phyloP scores from a whole-genome alignment of 345 rosid genomes.

The Aegle marmelos region DNA sequence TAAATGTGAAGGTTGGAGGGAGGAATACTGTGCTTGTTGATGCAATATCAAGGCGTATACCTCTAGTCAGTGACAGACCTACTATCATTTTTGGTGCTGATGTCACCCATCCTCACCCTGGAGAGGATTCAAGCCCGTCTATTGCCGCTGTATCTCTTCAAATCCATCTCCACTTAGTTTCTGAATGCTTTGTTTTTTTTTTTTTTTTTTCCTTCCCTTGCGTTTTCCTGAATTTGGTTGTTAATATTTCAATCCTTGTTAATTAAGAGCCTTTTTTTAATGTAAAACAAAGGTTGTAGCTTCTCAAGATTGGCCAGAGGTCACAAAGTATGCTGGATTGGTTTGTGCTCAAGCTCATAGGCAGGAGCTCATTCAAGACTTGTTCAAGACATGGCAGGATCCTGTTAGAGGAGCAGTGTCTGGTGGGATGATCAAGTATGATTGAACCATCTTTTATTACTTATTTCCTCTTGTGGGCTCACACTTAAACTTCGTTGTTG shows the following conservation, averaged over 20 bases:
- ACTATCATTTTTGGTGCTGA: constrained; percentile 99
- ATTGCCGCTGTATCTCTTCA: constrained; percentile 78
- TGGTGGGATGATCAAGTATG: constrained; percentile 99
- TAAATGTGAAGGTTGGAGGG: constrained; percentile 98
- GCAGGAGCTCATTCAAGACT: constrained; percentile 97
- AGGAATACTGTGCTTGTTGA: constrained; percentile 95
- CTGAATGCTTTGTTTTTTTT: too few species aligned
- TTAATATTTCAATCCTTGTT: background rate
- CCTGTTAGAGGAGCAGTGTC: constrained; percentile 83
- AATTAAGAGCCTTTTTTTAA: background rate
- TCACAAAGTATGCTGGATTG: constrained; percentile 96
- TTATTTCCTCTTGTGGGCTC: background rate
- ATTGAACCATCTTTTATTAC: background rate
- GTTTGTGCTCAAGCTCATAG: constrained; percentile 99
- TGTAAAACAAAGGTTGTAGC: constrained; percentile 77
- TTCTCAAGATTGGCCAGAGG: constrained; percentile 99
- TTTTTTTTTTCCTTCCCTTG: background rate
- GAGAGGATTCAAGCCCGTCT: constrained; percentile 99
- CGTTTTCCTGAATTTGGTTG: background rate
- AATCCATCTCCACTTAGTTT: background rate
- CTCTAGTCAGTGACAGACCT: constrained; percentile 90
- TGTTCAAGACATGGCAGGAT: constrained; percentile 93
- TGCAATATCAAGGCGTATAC: constrained; percentile 88
- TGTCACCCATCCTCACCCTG: constrained; percentile 99
- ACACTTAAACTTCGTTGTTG: background rate